Conservation (phyloP, 768 basidiomycete species). For the Auriscalpium vulgare region DNA sequence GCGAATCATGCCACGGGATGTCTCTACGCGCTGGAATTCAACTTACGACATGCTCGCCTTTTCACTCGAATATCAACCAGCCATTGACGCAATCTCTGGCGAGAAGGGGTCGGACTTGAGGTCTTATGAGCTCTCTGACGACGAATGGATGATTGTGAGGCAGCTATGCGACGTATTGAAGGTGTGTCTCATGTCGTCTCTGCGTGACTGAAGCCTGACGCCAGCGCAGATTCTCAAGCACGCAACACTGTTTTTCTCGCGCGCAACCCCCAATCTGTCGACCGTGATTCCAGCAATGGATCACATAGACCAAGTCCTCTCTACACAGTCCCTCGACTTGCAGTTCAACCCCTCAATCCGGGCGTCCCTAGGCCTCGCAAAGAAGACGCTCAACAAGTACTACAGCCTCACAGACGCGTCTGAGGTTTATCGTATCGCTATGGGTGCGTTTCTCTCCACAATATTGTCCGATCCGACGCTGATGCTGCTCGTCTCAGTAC, state of each 20-base stretch:
- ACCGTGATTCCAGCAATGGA: slow-evolving; percentile 24
- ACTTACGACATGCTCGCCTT: slow-evolving; percentile 4
- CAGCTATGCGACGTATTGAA: not conserved
- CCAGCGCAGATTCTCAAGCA: slow-evolving; percentile 1
- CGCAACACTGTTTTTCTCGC: too few species aligned
- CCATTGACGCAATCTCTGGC: not conserved
- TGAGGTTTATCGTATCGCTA: slow-evolving; percentile 21
- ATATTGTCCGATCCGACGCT: not conserved
- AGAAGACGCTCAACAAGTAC: slow-evolving; percentile 19
- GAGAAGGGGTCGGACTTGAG: not conserved
- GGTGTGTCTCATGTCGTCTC: slow-evolving; percentile 9
- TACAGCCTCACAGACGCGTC: slow-evolving; percentile 20
- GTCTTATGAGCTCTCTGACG: not conserved
- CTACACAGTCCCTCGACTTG: not conserved
- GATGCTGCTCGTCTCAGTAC: not conserved
- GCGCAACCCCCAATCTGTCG: slow-evolving; percentile 11
- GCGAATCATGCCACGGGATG: slow-evolving; percentile 17
- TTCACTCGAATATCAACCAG: not conserved
- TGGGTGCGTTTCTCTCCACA: slow-evolving; percentile 14
- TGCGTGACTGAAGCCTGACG: not conserved
- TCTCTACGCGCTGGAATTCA: slow-evolving; percentile 22
- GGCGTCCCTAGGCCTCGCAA: slow-evolving; percentile 12
- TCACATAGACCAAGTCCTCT: slow-evolving; percentile 19
- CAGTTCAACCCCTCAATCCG: not conserved
- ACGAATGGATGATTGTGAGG: slow-evolving; percentile 4